Conservation (phyloP, 78 protist species). For the Salpingoeca rosetta region DNA sequence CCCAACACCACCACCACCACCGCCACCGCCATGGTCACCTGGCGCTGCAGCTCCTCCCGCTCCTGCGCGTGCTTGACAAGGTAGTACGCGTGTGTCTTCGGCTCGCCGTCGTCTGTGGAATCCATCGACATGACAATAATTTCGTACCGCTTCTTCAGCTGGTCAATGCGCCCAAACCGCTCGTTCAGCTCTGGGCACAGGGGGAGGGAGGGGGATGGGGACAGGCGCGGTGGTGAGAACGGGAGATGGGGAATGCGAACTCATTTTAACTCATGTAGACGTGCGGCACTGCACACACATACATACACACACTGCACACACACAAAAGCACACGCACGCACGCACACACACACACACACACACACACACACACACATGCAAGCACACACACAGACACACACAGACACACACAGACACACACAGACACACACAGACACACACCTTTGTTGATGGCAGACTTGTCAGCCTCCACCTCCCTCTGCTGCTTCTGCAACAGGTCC, state of each 20-base stretch:
- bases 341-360: slow-evolving; percentile 10
- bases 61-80: slow-evolving; percentile 43
- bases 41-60: slow-evolving; percentile 46
- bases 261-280: too few species aligned
- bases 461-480: not conserved
- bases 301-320: too few species aligned
- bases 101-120: not conserved
- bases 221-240: too few species aligned
- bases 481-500: not conserved
- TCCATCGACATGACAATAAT: slow-evolving; percentile 2
- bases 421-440: too few species aligned
- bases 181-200: slow-evolving; percentile 2
- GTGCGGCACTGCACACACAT: too few species aligned
- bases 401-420: too few species aligned
- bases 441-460: not conserved
- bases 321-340: not conserved
- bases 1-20: too few species aligned
- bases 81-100: slow-evolving; percentile 34
- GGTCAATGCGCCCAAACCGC: slow-evolving; percentile 1
- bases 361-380: too few species aligned
- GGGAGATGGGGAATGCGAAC: too few species aligned
- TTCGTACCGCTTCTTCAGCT: slow-evolving; percentile 21
- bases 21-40: too few species aligned
- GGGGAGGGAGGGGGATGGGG: too few species aligned
- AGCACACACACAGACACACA: too few species aligned